phyloP scores from a whole-genome alignment of 2,329 filamentous ascomycete species.

The Scedosporium boydii region DNA sequence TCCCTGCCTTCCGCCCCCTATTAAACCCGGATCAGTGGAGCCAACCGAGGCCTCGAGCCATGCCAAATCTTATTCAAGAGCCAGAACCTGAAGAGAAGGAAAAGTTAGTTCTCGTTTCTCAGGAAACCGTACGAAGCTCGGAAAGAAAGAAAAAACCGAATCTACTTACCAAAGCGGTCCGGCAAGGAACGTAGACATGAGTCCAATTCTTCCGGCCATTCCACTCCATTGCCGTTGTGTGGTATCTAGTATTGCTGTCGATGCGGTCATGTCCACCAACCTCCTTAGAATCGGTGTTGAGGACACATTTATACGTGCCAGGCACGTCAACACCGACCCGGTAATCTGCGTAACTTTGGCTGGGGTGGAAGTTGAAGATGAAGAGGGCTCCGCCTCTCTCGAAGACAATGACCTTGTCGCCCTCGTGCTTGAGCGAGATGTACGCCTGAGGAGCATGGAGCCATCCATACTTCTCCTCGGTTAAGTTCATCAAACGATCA shows the following conservation, averaged over 20 bases:
- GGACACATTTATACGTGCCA: conserved; percentile 78
- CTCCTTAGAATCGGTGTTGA: conserved; percentile 68
- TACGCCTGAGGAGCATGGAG: conserved; percentile 77
- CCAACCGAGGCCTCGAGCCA: not conserved
- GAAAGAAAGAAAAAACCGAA: not conserved
- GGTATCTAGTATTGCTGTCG: conserved; percentile 74
- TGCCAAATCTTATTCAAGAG: not conserved
- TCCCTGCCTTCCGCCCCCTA: not conserved
- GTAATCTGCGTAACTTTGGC: conserved; percentile 81
- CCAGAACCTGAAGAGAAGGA: not conserved
- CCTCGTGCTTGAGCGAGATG: conserved; percentile 86
- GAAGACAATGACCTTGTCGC: conserved; percentile 91
- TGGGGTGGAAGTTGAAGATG: conserved; percentile 92
- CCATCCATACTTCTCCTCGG: conserved; percentile 87
- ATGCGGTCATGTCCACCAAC: conserved; percentile 76
- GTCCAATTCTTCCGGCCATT: conserved; percentile 84
- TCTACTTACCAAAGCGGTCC: conserved; percentile 67
- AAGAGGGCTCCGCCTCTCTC: conserved; percentile 85
- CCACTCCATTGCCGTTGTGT: conserved; percentile 85
- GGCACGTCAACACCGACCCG: conserved; percentile 76
- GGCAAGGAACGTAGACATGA: conserved; percentile 79
- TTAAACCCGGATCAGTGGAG: not conserved
- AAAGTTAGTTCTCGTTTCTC: not conserved
- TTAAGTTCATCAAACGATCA: conserved; percentile 81
- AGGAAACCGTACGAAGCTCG: not conserved